Conservation (phyloP, 345 rosid species). For the Gossypium arboreum region DNA sequence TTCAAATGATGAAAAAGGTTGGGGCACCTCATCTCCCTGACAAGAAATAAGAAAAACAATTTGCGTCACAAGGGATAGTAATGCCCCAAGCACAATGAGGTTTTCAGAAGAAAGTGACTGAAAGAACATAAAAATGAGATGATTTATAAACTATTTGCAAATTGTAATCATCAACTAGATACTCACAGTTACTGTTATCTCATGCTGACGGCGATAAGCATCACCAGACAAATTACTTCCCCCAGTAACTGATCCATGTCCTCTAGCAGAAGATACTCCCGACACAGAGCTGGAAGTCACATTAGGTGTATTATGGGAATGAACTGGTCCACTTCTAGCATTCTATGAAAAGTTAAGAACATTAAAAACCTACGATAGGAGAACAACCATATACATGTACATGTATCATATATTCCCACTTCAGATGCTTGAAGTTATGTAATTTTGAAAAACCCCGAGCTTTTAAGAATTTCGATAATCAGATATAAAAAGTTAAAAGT, state of each 20-base stretch:
- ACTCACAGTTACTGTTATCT: constrained; percentile 80
- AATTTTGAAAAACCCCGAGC: not conserved
- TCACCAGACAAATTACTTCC: constrained; percentile 51
- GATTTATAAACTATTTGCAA: not conserved
- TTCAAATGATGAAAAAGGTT: constrained; percentile 75
- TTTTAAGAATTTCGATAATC: not conserved
- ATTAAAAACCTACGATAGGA: not conserved
- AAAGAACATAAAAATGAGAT: not conserved
- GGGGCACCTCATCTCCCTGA: constrained; percentile 82
- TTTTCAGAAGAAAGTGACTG: not conserved
- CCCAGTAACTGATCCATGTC: constrained; percentile 37
- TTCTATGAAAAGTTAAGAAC: constrained; percentile 13
- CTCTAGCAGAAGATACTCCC: constrained; percentile 40
- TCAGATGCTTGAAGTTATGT: not conserved
- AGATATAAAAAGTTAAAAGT: not conserved
- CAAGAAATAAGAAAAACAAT: constrained; percentile 2
- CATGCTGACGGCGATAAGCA: constrained; percentile 78
- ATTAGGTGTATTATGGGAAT: constrained; percentile 31
- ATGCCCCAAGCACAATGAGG: not conserved
- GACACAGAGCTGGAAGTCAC: constrained; percentile 38
- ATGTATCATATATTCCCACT: not conserved
- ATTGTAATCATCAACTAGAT: not conserved
- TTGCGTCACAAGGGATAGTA: not conserved
- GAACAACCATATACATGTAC: not conserved
- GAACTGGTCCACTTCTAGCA: constrained; percentile 12